Percentiles rank a stretch among this genome's conserved stretches.
These are phyloP conservation scores for Yarrowia phangngaensis DNA, from an alignment of 805 yeast species.

Conservation along the genomic window DNA sequence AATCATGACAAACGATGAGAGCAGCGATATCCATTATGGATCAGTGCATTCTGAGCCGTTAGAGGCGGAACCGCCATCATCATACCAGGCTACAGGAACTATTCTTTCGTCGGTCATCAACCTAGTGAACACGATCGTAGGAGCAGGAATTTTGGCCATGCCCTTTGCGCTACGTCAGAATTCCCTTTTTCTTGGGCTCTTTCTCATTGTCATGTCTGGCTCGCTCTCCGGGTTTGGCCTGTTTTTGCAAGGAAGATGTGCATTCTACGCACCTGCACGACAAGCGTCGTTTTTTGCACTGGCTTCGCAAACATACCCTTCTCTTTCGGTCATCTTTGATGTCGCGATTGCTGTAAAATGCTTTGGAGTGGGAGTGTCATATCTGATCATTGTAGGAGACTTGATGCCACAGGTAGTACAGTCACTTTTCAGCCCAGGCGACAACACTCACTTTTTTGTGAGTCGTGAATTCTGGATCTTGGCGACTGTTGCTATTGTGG, in stretches of 20 bases:
- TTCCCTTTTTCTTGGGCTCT: conserved; percentile 55
- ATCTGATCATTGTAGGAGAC: conserved; percentile 69
- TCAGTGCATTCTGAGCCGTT: conserved; percentile 5
- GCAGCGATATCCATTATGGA: conserved; percentile 12
- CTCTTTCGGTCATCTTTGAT: conserved; percentile 63
- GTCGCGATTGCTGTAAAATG: conserved; percentile 72
- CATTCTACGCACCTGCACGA: conserved; percentile 53
- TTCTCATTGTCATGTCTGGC: conserved; percentile 57
- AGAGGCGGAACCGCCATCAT: conserved; percentile 2
- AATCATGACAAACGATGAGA: conserved; percentile 2
- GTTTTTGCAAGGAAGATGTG: conserved; percentile 56
- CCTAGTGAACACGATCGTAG: conserved; percentile 67
- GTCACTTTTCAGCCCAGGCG: conserved; percentile 31
- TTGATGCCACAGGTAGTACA: conserved; percentile 55
- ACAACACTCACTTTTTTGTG: conserved; percentile 28
- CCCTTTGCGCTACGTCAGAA: conserved; percentile 66
- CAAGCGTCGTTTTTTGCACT: conserved; percentile 67
- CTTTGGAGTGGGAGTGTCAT: conserved; percentile 75
- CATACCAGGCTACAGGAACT: conserved; percentile 39
- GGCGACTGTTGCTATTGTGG: conserved; percentile 45
- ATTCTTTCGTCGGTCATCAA: conserved; percentile 55
- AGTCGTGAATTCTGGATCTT: conserved; percentile 49
- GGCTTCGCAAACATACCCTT: conserved; percentile 66
- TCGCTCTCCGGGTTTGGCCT: conserved; percentile 63
- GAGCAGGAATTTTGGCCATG: conserved; percentile 75